Evolutionary conservation across 495 filamentous ascomycete genomes (phyloP), one percentile per base, ranked within the genome.

Genomic region (Penicillium manginii): DNA sequence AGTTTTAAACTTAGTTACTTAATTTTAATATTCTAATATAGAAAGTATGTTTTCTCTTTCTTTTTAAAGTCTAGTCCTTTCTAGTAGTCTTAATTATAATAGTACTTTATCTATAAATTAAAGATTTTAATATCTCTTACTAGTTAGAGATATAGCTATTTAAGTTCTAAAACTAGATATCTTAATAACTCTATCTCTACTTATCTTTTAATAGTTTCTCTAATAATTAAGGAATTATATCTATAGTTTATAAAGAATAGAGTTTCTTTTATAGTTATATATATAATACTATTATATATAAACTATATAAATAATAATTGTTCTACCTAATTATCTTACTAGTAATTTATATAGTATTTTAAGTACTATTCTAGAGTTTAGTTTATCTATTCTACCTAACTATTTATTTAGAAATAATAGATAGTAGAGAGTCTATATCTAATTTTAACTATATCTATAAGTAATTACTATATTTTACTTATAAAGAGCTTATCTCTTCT

Each of bases 341-440:
- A 40, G 54, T 69, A 71, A 33, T 64, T 65, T n/a, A 59, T 32
- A 43, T 64, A 75, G 8, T 19, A 12, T 0, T 64, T 58, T 4
- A 75, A 50, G 22, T 64, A 60, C 9, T 64, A 46, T 51, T 74
- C 57, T 8, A 75, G 1, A 12, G 33, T 22, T 9, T 61, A 31
- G 50, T 69, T 73, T 8, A 32, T 18, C 0, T 14, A 33, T 43
- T 77, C 67, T 0, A 66, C 72, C 40, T 73, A 60, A 0, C 66
- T 60, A 64, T 74, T 59, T 1, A 65, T 73, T 45, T 73, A 32
- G 0, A 65, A 59, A 26, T 77, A 60, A 31, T 60, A 67, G 0
- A 66, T 64, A 0, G 69, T 69, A n/a, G 62, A 70, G 2, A 71
- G 50, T 23, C 45, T 46, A 5, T 17, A 7, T 1, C 46, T 17